phyloP scores from a whole-genome alignment of 2,329 filamentous ascomycete genomes.

The Paraconiothyrium brasiliense region DNA sequence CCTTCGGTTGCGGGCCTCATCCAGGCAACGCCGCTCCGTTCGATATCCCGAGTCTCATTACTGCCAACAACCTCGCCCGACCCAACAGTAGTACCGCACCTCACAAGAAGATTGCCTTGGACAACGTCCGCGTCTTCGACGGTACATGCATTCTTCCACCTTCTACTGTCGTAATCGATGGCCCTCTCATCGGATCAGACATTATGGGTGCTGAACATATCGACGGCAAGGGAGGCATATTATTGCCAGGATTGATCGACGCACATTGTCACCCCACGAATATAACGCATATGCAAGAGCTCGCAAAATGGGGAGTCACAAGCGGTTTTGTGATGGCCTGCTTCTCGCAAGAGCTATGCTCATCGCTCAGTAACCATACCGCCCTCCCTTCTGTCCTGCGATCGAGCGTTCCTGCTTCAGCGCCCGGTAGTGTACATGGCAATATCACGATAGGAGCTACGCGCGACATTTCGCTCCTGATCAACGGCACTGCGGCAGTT shows the following conservation, averaged over 20 bases:
- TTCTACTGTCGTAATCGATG: constrained; percentile 17
- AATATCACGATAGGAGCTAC: neutral
- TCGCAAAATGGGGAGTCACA: constrained; percentile 27
- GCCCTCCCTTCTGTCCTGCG: constrained; percentile 4
- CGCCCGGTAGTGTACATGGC: constrained; percentile 13
- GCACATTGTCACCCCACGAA: constrained; percentile 22
- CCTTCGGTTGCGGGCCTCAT: neutral
- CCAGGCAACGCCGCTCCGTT: neutral
- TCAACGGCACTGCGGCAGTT: constrained; percentile 1
- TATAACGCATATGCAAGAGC: constrained; percentile 16
- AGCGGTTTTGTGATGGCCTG: constrained; percentile 19
- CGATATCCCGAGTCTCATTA: neutral
- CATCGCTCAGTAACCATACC: constrained; percentile 4
- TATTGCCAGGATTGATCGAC: constrained; percentile 33
- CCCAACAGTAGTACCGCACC: neutral
- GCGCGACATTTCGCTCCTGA: neutral
- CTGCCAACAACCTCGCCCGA: constrained; percentile 8
- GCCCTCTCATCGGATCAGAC: constrained; percentile 8
- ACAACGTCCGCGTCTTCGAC: constrained; percentile 20
- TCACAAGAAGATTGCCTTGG: constrained; percentile 10
- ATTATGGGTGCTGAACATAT: constrained; percentile 16
- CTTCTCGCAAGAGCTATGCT: constrained; percentile 9
- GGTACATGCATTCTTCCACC: constrained; percentile 12
- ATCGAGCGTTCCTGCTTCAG: constrained; percentile 4
- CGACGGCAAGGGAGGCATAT: constrained; percentile 20